Percentiles rank a stretch among this genome's conserved stretches.
Conservation (phyloP, 176 grass and related monocot species). For the Stipa capillata region DNA sequence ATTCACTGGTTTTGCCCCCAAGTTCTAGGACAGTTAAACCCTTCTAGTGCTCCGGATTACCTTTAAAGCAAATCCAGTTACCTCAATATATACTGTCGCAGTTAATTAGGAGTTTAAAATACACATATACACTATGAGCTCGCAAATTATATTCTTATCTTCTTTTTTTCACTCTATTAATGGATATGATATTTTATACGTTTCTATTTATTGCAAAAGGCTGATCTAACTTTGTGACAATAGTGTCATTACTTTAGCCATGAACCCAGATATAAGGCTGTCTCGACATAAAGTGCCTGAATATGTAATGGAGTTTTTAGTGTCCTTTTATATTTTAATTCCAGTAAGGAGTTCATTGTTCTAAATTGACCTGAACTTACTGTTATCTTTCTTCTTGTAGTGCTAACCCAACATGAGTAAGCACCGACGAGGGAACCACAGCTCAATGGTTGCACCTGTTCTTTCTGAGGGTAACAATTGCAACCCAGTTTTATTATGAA, state of each 20-base stretch:
- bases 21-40: conserved; percentile 1
- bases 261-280: neutral
- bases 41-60: neutral
- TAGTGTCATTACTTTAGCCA: neutral
- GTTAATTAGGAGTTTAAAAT: neutral
- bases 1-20: conserved; percentile 24
- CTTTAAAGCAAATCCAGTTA: neutral
- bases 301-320: neutral
- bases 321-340: neutral
- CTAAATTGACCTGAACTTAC: neutral
- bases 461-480: neutral
- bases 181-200: neutral
- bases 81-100: neutral
- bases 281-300: neutral
- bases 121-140: neutral
- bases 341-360: neutral
- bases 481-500: neutral
- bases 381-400: conserved; percentile 18
- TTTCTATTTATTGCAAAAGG: neutral
- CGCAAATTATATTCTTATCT: neutral
- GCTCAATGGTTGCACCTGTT: neutral
- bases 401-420: conserved; percentile 39
- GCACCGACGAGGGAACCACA: neutral
- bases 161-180: neutral
- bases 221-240: neutral